Percentiles rank a stretch among this genome's conserved stretches.
Evolutionary conservation across 495 filamentous ascomycete species (phyloP).

Genomic region (Jackrogersella minutella): DNA sequence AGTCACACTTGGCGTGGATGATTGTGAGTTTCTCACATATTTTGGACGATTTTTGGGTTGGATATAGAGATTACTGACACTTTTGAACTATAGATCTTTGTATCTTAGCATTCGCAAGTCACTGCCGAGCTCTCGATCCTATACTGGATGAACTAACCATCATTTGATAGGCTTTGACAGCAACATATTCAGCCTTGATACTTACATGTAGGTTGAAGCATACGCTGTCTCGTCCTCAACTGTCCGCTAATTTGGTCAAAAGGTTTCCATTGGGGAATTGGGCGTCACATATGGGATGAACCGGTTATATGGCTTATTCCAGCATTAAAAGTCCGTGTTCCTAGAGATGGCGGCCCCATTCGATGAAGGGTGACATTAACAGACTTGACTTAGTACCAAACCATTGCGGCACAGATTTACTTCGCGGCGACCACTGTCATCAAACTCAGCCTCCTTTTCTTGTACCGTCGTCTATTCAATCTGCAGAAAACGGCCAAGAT

Average conservation of each 20-base stretch:
- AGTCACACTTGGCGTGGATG: slow-evolving; percentile 1
- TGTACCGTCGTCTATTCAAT: slow-evolving; percentile 3
- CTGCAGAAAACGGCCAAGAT: not conserved
- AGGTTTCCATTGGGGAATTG: slow-evolving; percentile 10
- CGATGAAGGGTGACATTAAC: not conserved
- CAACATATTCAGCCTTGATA: not conserved
- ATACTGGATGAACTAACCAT: not conserved
- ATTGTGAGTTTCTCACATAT: not conserved
- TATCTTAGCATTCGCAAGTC: slow-evolving; percentile 1
- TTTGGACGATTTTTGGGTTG: not conserved
- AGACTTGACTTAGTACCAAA: not conserved
- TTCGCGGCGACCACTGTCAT: not conserved
- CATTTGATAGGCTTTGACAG: not conserved
- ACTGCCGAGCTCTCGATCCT: not conserved
- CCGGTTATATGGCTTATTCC: not conserved
- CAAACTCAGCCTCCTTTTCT: slow-evolving; percentile 6
- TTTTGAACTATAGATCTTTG: not conserved
- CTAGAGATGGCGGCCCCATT: not conserved
- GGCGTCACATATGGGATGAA: slow-evolving; percentile 2
- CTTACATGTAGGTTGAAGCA: not conserved
- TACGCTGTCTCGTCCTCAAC: not conserved
- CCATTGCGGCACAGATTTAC: slow-evolving; percentile 4
- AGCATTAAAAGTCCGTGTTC: not conserved
- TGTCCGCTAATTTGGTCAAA: not conserved
- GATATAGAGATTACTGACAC: not conserved